Evolutionary conservation across 495 filamentous ascomycete genomes (phyloP), one percentile per base, ranked within the genome.

Genomic region (Penicillium silybi): DNA sequence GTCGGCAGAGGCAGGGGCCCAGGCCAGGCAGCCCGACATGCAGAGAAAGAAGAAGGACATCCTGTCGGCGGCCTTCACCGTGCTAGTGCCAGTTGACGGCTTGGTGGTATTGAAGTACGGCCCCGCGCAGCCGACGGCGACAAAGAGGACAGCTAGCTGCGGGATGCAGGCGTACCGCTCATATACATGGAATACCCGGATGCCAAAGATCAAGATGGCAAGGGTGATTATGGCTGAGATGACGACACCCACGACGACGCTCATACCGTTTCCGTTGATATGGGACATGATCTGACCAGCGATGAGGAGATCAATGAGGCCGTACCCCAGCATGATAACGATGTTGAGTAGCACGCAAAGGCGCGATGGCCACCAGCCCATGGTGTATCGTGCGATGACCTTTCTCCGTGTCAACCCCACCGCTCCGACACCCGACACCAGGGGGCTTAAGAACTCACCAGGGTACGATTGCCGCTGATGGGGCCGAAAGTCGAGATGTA

Each of bases 291-390:
- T 59, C 57, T 80, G 66, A 17, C 80, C 68, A 43, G 71, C 68
- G 44, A 80, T 58, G 42, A 75, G 51, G 43, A 72, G 79, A 57
- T 81, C 75, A 46, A 88, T 78, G 62, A 86, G 75, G 27, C 76
- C 72, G 54, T 87, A 90, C 0, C 85, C 86, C 22, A 88, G 64
- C 66, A 86, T 75, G 35, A 85, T 76, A 19, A 87, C 75, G 27
- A 89, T 74, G 55, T 88, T 88, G 10, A 90, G 66, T 4, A 87
- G 44, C 26, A 79, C 78, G 22, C 79, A 74, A 4, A 88, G 57
- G 61, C 86, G 87, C 38, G 78, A 76, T 0, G 85, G 85, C 71
- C 79, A 88, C 68, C 83, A 89, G 18, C 86, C 86, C 80, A 89
- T 86, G 44, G 80, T 78, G 59, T 82, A 90, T 18, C 85, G 75